phyloP scores from a whole-genome alignment of 2,329 filamentous ascomycete species.

The Aspergillus pseudotamarii region DNA sequence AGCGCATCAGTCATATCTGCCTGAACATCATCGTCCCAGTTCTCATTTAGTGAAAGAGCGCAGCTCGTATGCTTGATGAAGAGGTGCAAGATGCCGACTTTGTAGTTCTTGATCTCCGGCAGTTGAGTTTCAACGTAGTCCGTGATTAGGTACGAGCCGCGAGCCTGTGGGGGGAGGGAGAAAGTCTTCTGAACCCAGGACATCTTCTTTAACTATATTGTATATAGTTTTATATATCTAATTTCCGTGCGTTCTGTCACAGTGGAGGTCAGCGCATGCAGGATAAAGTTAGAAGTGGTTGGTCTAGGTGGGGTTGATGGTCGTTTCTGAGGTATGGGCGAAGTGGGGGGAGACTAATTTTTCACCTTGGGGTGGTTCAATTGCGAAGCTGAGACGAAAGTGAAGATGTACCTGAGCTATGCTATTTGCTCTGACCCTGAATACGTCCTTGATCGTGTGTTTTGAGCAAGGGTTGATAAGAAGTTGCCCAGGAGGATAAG shows the following conservation, averaged over 20 bases:
- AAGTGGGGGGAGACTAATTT: not conserved
- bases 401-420: not conserved
- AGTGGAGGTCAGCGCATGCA: no score
- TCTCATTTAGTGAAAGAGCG: constrained; percentile 90
- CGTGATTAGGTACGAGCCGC: constrained; percentile 89
- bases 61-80: constrained; percentile 97
- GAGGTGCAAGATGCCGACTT: constrained; percentile 81
- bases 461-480: constrained; percentile 21
- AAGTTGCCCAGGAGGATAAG: constrained; percentile 7
- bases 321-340: not conserved
- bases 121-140: constrained; percentile 70
- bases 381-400: not conserved
- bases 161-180: constrained; percentile 72
- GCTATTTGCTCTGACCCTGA: not conserved
- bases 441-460: not conserved
- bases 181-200: constrained; percentile 85
- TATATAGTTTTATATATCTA: constrained; percentile 9
- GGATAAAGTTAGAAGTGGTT: no score
- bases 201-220: constrained; percentile 37
- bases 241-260: no score
- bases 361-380: not conserved
- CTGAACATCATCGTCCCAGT: constrained; percentile 82
- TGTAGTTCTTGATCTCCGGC: constrained; percentile 81
- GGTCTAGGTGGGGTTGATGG: not conserved
- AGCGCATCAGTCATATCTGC: constrained; percentile 92